Base-by-base conservation (phyloP, 2,329 filamentous ascomycete species). In the Ophiostoma angusticollis region DNA sequence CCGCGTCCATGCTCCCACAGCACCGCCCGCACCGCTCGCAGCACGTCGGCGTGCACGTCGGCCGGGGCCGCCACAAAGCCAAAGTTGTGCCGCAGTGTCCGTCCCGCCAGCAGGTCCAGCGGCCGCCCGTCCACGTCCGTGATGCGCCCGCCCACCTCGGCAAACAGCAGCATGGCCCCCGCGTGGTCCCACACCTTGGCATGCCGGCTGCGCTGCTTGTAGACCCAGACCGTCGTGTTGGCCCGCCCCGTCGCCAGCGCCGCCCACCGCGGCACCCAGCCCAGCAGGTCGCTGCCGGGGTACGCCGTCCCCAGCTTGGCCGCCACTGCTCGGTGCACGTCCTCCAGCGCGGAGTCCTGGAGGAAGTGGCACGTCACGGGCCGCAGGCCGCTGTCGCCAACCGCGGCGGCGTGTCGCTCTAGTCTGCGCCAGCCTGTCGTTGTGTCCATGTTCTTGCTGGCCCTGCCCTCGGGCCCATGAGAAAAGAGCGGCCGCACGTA, bases 121-220 rank as follows among this genome's bases (percentile, higher is more conserved):
- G 57, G 55, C 41, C 57, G 59, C 1, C 72, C 72, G 33, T 67
- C 57, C 0, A 73, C 60, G 44, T 76, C 72, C 0, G 70, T 74
- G 36, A 76, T 59, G 41, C 57, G 60, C 1, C 72, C 72, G 1
- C 72, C 72, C 2, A 66, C 58, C 50, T 76, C 72, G 43, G 72
- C 64, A 31, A 71, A 75, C 7, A 76, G 50, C 23, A 76, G 49
- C 67, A 74, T 73, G 0, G 70, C 72, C 2, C 72, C 72, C 0
- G 71, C 70, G 40, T 76, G 72, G 44, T 76, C 72, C 72, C 71
- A 76, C 1, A 70, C 58, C 54, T 76, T 75, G 9, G 63, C 72
- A 9, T 58, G 58, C 1, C 70, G 58, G 18, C 62, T 59, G 16
- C 59, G 56, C 17, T 55, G 53, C 45, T 63, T 65, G 55, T 75